Conservation (phyloP, 2,329 filamentous ascomycete genomes). For the Talaromyces sp. region DNA sequence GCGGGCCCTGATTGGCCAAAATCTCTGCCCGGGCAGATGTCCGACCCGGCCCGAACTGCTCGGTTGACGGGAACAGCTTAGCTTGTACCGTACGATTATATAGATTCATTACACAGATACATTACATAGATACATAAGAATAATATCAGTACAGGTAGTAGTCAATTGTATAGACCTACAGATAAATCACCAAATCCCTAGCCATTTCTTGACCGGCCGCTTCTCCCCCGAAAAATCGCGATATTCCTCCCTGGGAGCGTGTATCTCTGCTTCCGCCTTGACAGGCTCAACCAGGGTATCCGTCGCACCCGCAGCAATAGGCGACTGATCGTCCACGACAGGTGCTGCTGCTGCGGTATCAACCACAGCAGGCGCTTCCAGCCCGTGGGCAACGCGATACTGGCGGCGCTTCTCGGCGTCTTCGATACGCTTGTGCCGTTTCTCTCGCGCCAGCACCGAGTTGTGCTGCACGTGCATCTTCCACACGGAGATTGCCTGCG, state of each 20-base stretch:
- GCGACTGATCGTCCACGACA: constrained; percentile 33
- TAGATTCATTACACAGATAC: no score
- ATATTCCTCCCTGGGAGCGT: constrained; percentile 17
- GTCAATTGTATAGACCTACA: neutral
- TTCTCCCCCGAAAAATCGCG: constrained; percentile 31
- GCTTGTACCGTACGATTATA: no score
- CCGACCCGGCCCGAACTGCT: neutral
- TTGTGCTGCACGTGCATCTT: constrained; percentile 69
- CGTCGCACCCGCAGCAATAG: constrained; percentile 30
- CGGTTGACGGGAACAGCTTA: neutral
- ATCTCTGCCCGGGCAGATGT: neutral
- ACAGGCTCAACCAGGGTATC: neutral
- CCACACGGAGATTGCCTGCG: constrained; percentile 65
- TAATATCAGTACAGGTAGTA: neutral
- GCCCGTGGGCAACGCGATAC: constrained; percentile 79
- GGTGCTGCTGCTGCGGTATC: constrained; percentile 22
- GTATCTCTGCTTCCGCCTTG: constrained; percentile 10
- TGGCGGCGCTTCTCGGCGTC: constrained; percentile 82
- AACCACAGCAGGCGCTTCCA: constrained; percentile 51
- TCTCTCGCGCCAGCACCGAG: constrained; percentile 63
- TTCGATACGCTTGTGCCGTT: constrained; percentile 67
- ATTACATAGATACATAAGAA: no score
- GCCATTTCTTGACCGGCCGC: constrained; percentile 67
- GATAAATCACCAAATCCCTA: constrained; percentile 65
- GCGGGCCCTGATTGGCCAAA: neutral